A percentile compares a stretch with the other conserved stretches of the same genome.
Conservation (phyloP, 805 yeast genomes). For the Hanseniaspora singularis region DNA sequence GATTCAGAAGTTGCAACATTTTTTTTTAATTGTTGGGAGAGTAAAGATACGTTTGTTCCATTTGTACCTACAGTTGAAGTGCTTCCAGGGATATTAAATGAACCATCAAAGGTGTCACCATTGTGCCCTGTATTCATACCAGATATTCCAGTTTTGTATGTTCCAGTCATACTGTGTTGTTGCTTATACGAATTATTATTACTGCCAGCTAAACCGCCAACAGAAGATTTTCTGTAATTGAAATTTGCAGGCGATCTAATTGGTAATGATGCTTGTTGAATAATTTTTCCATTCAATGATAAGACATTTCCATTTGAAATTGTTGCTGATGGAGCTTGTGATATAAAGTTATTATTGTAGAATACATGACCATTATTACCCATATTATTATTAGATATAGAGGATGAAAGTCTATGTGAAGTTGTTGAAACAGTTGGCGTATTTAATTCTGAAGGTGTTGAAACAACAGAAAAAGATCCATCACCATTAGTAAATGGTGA, state of each 20-base stretch:
- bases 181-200: neutral
- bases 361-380: constrained; percentile 12
- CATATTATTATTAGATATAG: constrained; percentile 17
- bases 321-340: constrained; percentile 15
- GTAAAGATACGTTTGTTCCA: constrained; percentile 25
- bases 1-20: neutral
- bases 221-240: neutral
- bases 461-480: constrained; percentile 8
- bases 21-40: constrained; percentile 24
- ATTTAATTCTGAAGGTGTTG: constrained; percentile 16
- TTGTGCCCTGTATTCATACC: no score
- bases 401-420: constrained; percentile 17
- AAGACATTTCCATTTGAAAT: constrained; percentile 11
- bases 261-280: constrained; percentile 1
- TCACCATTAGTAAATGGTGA: constrained; percentile 12
- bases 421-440: constrained; percentile 17
- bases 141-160: neutral
- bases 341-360: constrained; percentile 17
- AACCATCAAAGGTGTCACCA: no score
- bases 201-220: constrained; percentile 3
- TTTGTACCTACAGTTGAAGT: neutral
- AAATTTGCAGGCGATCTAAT: neutral
- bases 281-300: constrained; percentile 12
- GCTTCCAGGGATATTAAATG: neutral
- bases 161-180: neutral